Conservation (phyloP, 2,329 filamentous ascomycete genomes). For the Cercospora canescens region DNA sequence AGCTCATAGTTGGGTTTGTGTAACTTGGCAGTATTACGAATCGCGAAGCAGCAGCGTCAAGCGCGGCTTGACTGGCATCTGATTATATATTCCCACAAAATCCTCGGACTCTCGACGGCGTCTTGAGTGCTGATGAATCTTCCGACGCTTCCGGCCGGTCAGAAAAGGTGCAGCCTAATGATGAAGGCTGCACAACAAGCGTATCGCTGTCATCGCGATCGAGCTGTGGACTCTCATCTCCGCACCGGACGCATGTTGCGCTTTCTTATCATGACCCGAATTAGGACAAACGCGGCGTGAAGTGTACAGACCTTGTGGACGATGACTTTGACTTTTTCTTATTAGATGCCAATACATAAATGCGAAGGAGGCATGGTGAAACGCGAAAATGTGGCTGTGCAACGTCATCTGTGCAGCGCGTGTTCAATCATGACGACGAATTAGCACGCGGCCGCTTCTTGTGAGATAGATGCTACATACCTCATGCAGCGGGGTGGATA, state of each 20-base stretch:
- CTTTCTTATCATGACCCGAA: neutral
- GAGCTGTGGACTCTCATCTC: neutral
- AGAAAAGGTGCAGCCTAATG: conserved; percentile 3
- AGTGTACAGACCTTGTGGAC: neutral
- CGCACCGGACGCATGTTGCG: neutral
- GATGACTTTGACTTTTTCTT: neutral
- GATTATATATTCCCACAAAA: neutral
- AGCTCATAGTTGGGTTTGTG: conserved; percentile 12
- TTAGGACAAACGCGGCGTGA: neutral
- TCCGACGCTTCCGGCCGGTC: neutral
- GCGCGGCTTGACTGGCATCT: neutral
- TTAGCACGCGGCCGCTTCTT: neutral
- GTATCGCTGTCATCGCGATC: neutral
- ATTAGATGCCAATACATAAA: neutral
- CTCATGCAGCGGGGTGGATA: neutral
- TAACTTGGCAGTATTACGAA: neutral
- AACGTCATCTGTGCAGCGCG: neutral
- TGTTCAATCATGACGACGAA: neutral
- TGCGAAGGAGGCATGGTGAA: neutral
- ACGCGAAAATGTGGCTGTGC: neutral
- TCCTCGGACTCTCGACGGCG: neutral
- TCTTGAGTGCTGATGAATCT: neutral
- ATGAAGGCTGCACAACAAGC: neutral
- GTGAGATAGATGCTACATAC: neutral
- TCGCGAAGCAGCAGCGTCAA: neutral